These are phyloP conservation scores for Diospyros kaki DNA, from an alignment of 148 eudicot genomes.

Conservation along the genomic window DNA sequence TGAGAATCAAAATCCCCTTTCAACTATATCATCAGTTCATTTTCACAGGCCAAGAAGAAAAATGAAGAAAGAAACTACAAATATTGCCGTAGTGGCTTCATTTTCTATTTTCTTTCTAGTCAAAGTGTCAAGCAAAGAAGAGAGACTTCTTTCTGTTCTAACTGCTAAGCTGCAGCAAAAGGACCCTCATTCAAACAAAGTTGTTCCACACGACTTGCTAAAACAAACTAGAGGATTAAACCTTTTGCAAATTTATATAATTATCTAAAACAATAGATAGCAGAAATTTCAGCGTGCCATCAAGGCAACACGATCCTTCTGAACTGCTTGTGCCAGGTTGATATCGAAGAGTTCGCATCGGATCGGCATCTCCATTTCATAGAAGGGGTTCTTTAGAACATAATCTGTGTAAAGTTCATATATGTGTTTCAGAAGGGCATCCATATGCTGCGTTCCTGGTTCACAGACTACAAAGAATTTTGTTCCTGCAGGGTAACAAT, in stretches of 20 bases:
- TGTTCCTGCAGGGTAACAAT: conserved; percentile 43
- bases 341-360: conserved; percentile 93
- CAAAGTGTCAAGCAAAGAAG: too few species aligned
- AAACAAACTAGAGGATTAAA: background rate
- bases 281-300: conserved; percentile 53
- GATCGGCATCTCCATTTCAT: conserved; percentile 99
- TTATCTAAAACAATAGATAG: background rate
- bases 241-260: background rate
- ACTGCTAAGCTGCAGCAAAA: conserved; percentile 14
- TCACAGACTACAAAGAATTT: conserved; percentile 82
- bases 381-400: conserved; percentile 90
- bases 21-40: too few species aligned
- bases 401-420: conserved; percentile 86
- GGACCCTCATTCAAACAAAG: background rate
- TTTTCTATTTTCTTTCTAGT: too few species aligned
- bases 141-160: too few species aligned
- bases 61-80: too few species aligned
- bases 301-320: conserved; percentile 74
- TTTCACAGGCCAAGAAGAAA: too few species aligned
- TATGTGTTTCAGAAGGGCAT: conserved; percentile 57
- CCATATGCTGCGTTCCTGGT: conserved; percentile 77
- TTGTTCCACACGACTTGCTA: background rate
- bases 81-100: too few species aligned
- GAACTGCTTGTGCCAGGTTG: conserved; percentile 76
- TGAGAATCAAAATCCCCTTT: too few species aligned